Evolutionary conservation across 176 grass and related monocot genomes (phyloP), one percentile per base, ranked within the genome.

Genomic region (Saccharum spontaneum): DNA sequence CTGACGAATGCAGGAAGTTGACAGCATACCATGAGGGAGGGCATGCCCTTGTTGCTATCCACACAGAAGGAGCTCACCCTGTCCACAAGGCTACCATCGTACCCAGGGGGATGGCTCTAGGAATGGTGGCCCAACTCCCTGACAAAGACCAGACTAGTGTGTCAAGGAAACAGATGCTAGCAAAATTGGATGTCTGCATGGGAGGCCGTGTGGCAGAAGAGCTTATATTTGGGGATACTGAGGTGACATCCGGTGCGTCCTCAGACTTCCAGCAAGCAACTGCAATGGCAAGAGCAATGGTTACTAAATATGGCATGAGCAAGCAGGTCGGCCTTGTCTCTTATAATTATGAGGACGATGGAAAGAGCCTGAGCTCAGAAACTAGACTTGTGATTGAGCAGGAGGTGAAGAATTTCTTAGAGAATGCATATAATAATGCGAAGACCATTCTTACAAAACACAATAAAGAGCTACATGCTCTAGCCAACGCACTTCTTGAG

Each of bases 81-180:
- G 97, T 99, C 13, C 97, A 99, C 79, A 99, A 99, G 75, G 97
- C 94, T 49, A 99, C 97, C 76, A 96, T 99, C 18, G 88, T 99
- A 48, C 97, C 97, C 16, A 88, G 97, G 81, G 97, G 97, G 16
- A 91, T 94, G 92, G 36, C 93, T 62, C 90, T 96, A 28, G 97
- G 97, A 38, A 97, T 97, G 97, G 94, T 97, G 44, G 18, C 91
- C 10, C 94, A 97, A 52, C 87, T 97, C 66, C 97, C 97, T 52
- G 97, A 97, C 13, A 97, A 99, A 89, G 97, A 99, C n/a, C 79
- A 96, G 94, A 99, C 97, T 20, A 96, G 91, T 64, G 64, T 99
- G 36, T 99, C 97, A 64, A 80, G 79, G 87, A 92, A 88, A 86
- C 97, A 99, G 73, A 91, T 99, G 94, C 79, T 99, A 30, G 97